Percentiles rank a stretch among this genome's conserved stretches.
phyloP scores from a whole-genome alignment of 2,329 filamentous ascomycete species.

The Aspergillus sp. region DNA sequence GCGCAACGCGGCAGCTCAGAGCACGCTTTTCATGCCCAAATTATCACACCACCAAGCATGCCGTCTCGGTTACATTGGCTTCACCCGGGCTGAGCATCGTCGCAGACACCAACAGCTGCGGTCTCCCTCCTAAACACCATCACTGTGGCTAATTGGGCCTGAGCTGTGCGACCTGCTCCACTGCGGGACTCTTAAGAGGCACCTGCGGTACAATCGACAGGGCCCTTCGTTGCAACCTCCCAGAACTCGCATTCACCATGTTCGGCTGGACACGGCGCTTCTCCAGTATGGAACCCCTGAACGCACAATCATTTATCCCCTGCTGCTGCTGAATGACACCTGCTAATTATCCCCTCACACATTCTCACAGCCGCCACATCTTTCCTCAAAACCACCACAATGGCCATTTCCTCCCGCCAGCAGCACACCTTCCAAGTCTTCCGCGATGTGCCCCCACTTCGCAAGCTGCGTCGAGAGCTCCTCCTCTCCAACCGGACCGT shows the following conservation, averaged over 20 bases:
- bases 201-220: not conserved
- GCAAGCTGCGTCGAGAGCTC: constrained; percentile 68
- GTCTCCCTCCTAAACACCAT: not conserved
- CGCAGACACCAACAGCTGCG: not conserved
- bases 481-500: constrained; percentile 69
- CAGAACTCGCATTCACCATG: constrained; percentile 26
- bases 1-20: constrained; percentile 27
- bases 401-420: constrained; percentile 6
- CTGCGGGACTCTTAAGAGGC: constrained; percentile 11
- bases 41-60: not conserved
- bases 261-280: constrained; percentile 32
- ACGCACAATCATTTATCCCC: not conserved
- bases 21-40: constrained; percentile 10
- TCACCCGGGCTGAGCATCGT: not conserved
- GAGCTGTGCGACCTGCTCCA: constrained; percentile 12
- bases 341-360: constrained; percentile 3
- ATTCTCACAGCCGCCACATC: constrained; percentile 24
- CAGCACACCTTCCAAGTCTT: constrained; percentile 57
- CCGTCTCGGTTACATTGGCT: not conserved
- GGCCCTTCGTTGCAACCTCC: constrained; percentile 10
- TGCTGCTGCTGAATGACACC: constrained; percentile 12
- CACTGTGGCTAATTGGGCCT: not conserved
- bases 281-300: constrained; percentile 27
- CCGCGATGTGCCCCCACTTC: constrained; percentile 71
- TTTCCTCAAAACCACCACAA: constrained; percentile 21